Conservation (phyloP, 331 rosid species). For the Acacia concinna region DNA sequence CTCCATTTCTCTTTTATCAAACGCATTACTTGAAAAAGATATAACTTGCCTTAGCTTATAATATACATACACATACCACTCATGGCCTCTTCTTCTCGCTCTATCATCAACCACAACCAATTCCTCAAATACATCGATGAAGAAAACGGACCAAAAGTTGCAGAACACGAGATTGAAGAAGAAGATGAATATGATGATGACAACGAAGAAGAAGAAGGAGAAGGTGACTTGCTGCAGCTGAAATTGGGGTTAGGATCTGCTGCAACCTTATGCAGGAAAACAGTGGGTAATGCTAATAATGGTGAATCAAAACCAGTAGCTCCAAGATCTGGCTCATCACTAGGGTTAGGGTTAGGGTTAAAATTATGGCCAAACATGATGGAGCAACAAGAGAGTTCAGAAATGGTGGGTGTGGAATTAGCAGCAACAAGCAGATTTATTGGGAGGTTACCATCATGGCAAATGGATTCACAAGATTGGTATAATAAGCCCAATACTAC, state of each 20-base stretch:
- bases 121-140: constrained; percentile 22
- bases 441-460: constrained; percentile 34
- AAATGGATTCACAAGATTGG: constrained; percentile 33
- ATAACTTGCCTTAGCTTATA: constrained; percentile 24
- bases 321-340: constrained; percentile 19
- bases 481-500: constrained; percentile 10
- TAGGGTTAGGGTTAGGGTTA: constrained; percentile 40
- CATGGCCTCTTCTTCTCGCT: constrained; percentile 53
- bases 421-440: not conserved
- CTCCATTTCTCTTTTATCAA: constrained; percentile 28
- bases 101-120: constrained; percentile 14
- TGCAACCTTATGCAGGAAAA: constrained; percentile 24
- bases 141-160: not conserved
- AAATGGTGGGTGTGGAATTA: constrained; percentile 18
- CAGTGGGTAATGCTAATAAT: not conserved
- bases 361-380: constrained; percentile 15
- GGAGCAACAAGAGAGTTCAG: not conserved
- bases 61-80: not conserved
- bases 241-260: constrained; percentile 42
- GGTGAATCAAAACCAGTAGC: constrained; percentile 27
- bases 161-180: constrained; percentile 1
- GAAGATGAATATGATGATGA: constrained; percentile 23
- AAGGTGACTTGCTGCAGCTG: constrained; percentile 43
- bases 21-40: constrained; percentile 29
- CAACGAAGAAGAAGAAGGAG: not conserved